Conservation (phyloP, 1,284 basidiomycete species). For the Moniliophthora roreri region DNA sequence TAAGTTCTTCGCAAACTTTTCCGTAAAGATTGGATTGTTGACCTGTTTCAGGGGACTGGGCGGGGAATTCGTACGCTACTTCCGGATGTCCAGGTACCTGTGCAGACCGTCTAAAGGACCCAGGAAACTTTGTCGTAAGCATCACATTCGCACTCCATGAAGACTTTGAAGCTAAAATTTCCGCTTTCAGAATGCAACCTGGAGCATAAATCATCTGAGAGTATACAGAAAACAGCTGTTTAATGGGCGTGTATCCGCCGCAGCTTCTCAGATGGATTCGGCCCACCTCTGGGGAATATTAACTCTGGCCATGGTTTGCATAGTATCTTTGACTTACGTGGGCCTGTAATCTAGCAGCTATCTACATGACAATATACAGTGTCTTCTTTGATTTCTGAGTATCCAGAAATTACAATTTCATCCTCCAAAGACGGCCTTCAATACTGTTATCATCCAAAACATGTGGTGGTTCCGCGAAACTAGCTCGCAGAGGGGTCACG, state of each 20-base stretch:
- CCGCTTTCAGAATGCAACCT: conserved; percentile 49
- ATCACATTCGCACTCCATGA: not conserved
- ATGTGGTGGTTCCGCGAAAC: conserved; percentile 62
- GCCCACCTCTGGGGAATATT: too few species aligned
- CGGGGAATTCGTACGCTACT: conserved; percentile 72
- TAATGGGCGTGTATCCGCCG: conserved; percentile 25
- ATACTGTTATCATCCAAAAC: conserved; percentile 24
- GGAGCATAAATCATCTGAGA: conserved; percentile 56
- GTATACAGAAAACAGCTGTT: conserved; percentile 49
- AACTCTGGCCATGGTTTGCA: not conserved
- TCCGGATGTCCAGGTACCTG: conserved; percentile 78
- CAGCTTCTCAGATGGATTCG: not conserved
- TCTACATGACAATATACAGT: not conserved
- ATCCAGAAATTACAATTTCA: conserved; percentile 44
- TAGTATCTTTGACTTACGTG: too few species aligned
- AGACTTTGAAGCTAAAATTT: not conserved
- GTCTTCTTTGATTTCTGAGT: not conserved
- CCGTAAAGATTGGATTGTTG: conserved; percentile 2
- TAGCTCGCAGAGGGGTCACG: conserved; percentile 72
- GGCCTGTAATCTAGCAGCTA: too few species aligned
- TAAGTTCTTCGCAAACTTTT: conserved; percentile 24
- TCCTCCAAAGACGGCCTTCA: conserved; percentile 49
- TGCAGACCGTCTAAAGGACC: conserved; percentile 59
- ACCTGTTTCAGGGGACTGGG: conserved; percentile 66
- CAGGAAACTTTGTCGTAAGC: conserved; percentile 65